phyloP scores from a whole-genome alignment of 2,329 filamentous ascomycete species.

The Cordyceps farinosa region DNA sequence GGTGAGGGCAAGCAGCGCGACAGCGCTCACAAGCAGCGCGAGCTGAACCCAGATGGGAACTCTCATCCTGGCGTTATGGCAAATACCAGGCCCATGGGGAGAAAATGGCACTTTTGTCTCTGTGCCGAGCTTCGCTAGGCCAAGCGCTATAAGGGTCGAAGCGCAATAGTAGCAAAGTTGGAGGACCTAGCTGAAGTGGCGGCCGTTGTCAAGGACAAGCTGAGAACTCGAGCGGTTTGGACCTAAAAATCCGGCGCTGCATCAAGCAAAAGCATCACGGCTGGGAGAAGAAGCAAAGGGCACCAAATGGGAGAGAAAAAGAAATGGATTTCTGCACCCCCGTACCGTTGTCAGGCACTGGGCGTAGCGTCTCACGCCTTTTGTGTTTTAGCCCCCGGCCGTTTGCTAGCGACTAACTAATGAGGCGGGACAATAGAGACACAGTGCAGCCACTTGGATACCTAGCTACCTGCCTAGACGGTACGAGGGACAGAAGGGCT shows the following conservation, averaged over 20 bases:
- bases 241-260: background rate
- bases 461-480: too few relatives aligned
- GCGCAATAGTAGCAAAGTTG: background rate
- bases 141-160: too few relatives aligned
- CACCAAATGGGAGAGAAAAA: background rate
- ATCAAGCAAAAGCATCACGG: background rate
- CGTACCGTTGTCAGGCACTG: background rate
- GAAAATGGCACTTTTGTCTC: background rate
- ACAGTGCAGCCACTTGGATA: too few relatives aligned
- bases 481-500: background rate
- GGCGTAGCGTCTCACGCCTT: background rate
- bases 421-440: too few relatives aligned
- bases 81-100: background rate
- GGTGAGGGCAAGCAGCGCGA: constrained; percentile 69
- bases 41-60: constrained; percentile 87
- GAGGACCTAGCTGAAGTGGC: background rate
- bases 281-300: background rate
- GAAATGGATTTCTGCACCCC: background rate
- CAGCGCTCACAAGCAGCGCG: constrained; percentile 70
- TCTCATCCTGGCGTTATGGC: constrained; percentile 55
- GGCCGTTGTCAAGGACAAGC: background rate
- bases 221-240: background rate
- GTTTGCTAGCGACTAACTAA: too few relatives aligned
- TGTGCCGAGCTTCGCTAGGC: background rate
- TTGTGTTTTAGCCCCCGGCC: background rate